Percentiles rank a stretch among this genome's conserved stretches.
Conservation (phyloP, 805 yeast species). For the Candida orba region DNA sequence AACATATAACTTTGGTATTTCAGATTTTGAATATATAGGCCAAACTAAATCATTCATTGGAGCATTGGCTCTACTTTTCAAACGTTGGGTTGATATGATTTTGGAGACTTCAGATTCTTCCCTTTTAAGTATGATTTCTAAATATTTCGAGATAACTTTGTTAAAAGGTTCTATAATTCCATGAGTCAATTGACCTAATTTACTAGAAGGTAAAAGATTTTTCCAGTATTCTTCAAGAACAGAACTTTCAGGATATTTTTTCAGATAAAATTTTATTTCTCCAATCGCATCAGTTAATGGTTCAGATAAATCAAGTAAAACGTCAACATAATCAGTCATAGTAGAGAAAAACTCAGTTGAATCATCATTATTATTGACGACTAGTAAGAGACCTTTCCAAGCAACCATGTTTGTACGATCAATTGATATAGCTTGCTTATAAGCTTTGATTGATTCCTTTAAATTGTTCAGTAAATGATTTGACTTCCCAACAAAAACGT, state of each 20-base stretch:
- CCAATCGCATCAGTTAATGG: constrained; percentile 42
- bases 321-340: constrained; percentile 36
- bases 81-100: constrained; percentile 38
- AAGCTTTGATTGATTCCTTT: constrained; percentile 35
- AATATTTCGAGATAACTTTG: constrained; percentile 37
- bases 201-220: constrained; percentile 48
- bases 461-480: constrained; percentile 37
- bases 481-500: constrained; percentile 67
- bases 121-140: constrained; percentile 30
- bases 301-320: constrained; percentile 35
- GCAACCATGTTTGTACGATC: constrained; percentile 51
- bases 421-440: constrained; percentile 41
- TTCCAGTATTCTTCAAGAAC: constrained; percentile 42
- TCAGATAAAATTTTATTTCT: constrained; percentile 40
- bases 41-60: constrained; percentile 34
- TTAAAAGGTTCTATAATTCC: constrained; percentile 39
- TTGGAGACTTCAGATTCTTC: constrained; percentile 38
- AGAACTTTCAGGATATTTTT: constrained; percentile 22
- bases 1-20: constrained; percentile 46
- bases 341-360: constrained; percentile 40
- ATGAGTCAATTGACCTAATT: constrained; percentile 46
- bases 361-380: constrained; percentile 32
- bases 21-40: constrained; percentile 42
- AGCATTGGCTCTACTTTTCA: constrained; percentile 24
- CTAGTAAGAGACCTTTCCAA: constrained; percentile 73